These are phyloP conservation scores for Paramecium sonneborni DNA, from an alignment of 73 alveolate species.

Conservation along the genomic window DNA sequence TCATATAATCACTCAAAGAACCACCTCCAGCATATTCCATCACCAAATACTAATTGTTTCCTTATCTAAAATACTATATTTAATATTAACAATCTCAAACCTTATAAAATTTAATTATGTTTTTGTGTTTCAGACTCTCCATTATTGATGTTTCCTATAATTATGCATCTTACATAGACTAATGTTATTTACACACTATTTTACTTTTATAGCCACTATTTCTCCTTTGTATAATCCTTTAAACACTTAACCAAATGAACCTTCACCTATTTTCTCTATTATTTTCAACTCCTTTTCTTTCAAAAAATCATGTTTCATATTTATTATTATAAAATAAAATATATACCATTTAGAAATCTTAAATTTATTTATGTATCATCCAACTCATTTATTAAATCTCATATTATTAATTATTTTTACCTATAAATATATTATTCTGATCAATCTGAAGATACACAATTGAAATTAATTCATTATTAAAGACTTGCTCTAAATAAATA, in stretches of 20 bases:
- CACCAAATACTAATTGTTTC: background rate
- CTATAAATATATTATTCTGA: no score
- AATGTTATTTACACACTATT: background rate
- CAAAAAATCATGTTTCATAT: background rate
- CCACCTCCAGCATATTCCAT: slow-evolving; percentile 51
- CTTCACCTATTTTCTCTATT: slow-evolving; percentile 34
- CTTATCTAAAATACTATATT: background rate
- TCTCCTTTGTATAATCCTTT: background rate
- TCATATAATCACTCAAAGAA: background rate
- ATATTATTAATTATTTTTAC: no score
- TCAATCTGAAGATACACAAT: background rate
- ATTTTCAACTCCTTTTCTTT: background rate
- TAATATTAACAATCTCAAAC: background rate
- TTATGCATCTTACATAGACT: background rate
- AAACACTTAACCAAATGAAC: slow-evolving; percentile 51
- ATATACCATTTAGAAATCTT: background rate
- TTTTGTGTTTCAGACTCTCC: slow-evolving; percentile 59
- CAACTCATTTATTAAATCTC: no score
- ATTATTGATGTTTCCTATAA: slow-evolving; percentile 56
- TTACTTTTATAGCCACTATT: slow-evolving; percentile 29
- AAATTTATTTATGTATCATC: background rate
- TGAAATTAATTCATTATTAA: background rate
- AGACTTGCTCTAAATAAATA: background rate
- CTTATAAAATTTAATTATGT: slow-evolving; percentile 55
- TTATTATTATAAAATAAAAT: background rate